phyloP scores from a whole-genome alignment of 1,284 basidiomycete species.

The Heterobasidion irregulare region DNA sequence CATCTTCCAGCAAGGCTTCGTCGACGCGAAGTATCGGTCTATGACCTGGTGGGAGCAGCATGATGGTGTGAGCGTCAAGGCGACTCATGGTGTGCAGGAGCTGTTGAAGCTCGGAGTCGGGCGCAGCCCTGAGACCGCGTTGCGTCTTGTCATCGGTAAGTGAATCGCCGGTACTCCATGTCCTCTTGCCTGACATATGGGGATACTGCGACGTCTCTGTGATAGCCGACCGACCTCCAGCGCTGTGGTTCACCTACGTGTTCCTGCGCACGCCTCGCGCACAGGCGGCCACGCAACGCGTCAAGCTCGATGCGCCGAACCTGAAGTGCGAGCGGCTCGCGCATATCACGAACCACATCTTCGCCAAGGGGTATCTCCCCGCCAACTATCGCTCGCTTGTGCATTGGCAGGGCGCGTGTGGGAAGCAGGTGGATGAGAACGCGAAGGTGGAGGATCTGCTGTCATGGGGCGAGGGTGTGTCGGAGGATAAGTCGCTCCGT shows the following conservation, averaged over 20 bases:
- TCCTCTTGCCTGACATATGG: background rate
- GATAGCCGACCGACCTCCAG: slow-evolving; percentile 29
- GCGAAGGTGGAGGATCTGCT: slow-evolving; percentile 25
- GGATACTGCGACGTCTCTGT: background rate
- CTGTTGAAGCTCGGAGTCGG: slow-evolving; percentile 30
- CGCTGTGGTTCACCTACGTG: slow-evolving; percentile 35
- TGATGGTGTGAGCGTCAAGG: slow-evolving; percentile 27
- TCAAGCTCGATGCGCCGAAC: slow-evolving; percentile 24
- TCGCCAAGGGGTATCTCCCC: slow-evolving; percentile 29
- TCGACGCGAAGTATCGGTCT: slow-evolving; percentile 32
- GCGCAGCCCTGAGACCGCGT: slow-evolving; percentile 29
- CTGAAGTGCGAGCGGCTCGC: slow-evolving; percentile 24
- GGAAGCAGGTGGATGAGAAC: slow-evolving; percentile 28
- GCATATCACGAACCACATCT: slow-evolving; percentile 37
- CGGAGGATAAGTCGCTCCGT: slow-evolving; percentile 28
- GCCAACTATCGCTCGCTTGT: slow-evolving; percentile 26
- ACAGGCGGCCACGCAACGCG: slow-evolving; percentile 28
- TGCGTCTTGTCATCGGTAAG: slow-evolving; percentile 35
- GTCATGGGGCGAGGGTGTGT: slow-evolving; percentile 24
- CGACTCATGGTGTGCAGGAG: slow-evolving; percentile 27
- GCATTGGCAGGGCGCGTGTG: slow-evolving; percentile 30
- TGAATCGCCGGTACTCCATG: slow-evolving; percentile 1
- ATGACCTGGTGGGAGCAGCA: slow-evolving; percentile 34
- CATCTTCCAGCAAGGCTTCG: slow-evolving; percentile 35
- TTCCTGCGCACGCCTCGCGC: slow-evolving; percentile 23